Base-by-base conservation (phyloP, 345 rosid species). In the Aquilaria sinensis region DNA sequence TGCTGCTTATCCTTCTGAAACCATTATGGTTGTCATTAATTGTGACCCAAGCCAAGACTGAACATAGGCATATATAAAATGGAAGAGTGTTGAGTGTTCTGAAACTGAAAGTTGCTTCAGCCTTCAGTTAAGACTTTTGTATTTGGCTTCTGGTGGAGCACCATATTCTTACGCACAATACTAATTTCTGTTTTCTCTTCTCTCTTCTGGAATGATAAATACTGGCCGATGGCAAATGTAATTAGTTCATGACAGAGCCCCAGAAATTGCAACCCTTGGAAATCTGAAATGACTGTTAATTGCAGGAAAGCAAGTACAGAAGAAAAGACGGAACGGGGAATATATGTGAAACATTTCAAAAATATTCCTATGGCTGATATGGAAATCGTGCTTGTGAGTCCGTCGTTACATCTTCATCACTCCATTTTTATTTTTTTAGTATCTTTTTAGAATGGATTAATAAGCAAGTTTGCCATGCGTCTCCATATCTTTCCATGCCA, bases 311-410 rank as follows among this genome's bases (percentile, higher is more conserved):
- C 89, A 63, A 76, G 97, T 63, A 54, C 83, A 56, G 77, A 76
- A 60, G 31, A 62, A 47, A 76, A 88, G 52, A 32, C 9, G 55
- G 99, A 88, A 37, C 81, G 93, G 46, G 95, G 92, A 74, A 66
- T 94, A 62, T 81, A 73, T 57, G 90, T 90, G 58, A 94, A 94
- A 70, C 99, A 94, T 87, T 94, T 94, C 85, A 94, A 84, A 74
- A 88, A 86, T 72, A 94, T 94, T 62, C 99, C 99, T 52, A 94
- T 94, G 99, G 99, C 99, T 29, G 99, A 94, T 79, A 66, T 88
- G 92, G 99, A 94, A 71, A 88, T 94, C 67, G 99, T 94, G 68
- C 99, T 94, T 65, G 99, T 94, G 78, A 83, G 88, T 75, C 65
- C 56, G 65, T 64, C 46, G n/a, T 69, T 34, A 43, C 69, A 37